These are phyloP conservation scores for Mycena filopes DNA, from an alignment of 768 basidiomycete genomes.

Conservation along the genomic window DNA sequence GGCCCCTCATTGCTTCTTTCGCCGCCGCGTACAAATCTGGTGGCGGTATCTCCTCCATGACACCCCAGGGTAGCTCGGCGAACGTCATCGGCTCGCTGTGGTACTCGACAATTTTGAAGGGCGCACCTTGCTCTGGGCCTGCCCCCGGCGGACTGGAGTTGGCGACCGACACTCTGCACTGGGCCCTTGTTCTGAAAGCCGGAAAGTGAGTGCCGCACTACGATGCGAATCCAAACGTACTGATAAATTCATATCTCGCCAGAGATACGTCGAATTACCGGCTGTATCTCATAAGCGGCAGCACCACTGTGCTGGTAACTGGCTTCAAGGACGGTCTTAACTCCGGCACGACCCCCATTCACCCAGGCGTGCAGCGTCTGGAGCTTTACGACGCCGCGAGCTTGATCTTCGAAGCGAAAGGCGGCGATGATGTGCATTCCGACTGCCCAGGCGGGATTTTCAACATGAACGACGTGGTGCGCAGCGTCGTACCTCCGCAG, in stretches of 20 bases:
- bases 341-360: background rate
- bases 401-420: background rate
- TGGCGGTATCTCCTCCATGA: background rate
- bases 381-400: background rate
- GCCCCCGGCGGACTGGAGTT: too few relatives aligned
- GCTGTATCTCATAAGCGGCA: background rate
- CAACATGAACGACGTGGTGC: background rate
- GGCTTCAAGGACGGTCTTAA: background rate
- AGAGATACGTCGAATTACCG: background rate
- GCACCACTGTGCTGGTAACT: background rate
- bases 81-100: background rate
- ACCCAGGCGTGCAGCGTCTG: background rate
- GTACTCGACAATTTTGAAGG: too few relatives aligned
- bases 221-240: too few relatives aligned
- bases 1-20: background rate
- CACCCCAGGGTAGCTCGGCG: too few relatives aligned
- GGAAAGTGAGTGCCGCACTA: too few relatives aligned
- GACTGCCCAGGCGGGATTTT: background rate
- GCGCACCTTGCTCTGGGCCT: too few relatives aligned
- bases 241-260: too few relatives aligned
- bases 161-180: too few relatives aligned
- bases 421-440: background rate
- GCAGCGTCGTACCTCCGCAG: too few relatives aligned
- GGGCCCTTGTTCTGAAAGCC: too few relatives aligned
- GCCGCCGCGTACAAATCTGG: background rate